phyloP scores from a whole-genome alignment of 495 filamentous ascomycete species.

The Aspergillus homomorphus region DNA sequence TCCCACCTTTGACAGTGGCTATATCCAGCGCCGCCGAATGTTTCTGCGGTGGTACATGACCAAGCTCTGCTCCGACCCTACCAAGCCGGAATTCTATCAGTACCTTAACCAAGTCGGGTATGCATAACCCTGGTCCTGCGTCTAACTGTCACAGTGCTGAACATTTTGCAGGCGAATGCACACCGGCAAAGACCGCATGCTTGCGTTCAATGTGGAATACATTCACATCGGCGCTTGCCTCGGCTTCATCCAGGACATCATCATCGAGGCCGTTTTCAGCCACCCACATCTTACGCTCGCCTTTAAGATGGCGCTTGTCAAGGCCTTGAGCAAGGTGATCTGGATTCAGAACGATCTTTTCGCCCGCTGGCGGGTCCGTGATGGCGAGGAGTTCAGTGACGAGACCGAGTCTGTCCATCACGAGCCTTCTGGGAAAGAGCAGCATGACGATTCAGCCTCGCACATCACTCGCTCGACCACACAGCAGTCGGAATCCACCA shows the following conservation, averaged over 20 bases:
- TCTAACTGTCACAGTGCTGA: too few relatives aligned
- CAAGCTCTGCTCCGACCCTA: constrained; percentile 1
- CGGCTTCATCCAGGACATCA: neutral
- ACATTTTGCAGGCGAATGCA: neutral
- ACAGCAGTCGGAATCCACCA: neutral
- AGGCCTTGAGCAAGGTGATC: neutral
- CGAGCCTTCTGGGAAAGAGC: neutral
- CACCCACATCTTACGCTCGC: neutral
- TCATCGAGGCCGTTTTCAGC: neutral
- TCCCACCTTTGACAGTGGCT: neutral
- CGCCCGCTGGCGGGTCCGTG: constrained; percentile 1
- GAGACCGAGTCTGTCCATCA: neutral
- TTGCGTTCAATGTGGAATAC: constrained; percentile 1
- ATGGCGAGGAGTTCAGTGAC: neutral
- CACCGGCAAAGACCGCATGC: constrained; percentile 4
- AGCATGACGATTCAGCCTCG: neutral
- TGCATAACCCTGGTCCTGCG: neutral
- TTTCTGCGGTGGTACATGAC: constrained; percentile 5
- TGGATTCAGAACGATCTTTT: constrained; percentile 6
- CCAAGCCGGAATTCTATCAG: constrained; percentile 1
- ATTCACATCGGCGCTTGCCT: constrained; percentile 4
- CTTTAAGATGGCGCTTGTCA: neutral
- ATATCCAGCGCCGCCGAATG: constrained; percentile 1
- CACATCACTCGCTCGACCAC: neutral
- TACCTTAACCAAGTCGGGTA: constrained; percentile 4